Evolutionary conservation across 2,329 filamentous ascomycete genomes (phyloP).

Genomic region (Myriosclerotinia scirpicola): DNA sequence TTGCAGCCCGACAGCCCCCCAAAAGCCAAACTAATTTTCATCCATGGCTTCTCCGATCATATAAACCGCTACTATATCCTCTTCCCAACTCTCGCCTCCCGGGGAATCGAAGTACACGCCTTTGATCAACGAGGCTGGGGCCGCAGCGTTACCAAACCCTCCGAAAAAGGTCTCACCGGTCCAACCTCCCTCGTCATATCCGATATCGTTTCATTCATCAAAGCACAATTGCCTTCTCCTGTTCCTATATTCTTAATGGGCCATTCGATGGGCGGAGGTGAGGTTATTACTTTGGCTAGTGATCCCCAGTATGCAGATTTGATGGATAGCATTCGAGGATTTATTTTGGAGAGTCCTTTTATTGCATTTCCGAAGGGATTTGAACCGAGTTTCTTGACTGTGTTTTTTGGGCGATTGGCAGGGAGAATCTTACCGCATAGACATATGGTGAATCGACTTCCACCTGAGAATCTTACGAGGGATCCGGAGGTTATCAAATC

Average conservation of each 20-base stretch:
- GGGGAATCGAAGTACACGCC: slow-evolving; percentile 72
- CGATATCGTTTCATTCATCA: slow-evolving; percentile 77
- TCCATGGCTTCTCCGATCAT: slow-evolving; percentile 92
- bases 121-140: slow-evolving; percentile 94
- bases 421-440: slow-evolving; percentile 64
- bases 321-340: slow-evolving; percentile 64
- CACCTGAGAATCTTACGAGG: slow-evolving; percentile 63
- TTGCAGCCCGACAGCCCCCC: slow-evolving; percentile 35
- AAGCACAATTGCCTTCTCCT: slow-evolving; percentile 52
- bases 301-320: slow-evolving; percentile 54
- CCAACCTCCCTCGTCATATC: slow-evolving; percentile 69
- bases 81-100: slow-evolving; percentile 66
- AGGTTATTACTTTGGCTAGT: slow-evolving; percentile 63
- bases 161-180: slow-evolving; percentile 71
- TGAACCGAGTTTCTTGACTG: slow-evolving; percentile 62
- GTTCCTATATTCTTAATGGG: slow-evolving; percentile 81
- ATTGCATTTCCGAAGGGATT: slow-evolving; percentile 67
- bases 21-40: slow-evolving; percentile 73
- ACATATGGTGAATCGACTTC: slow-evolving; percentile 62
- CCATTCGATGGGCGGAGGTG: slow-evolving; percentile 86
- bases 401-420: slow-evolving; percentile 66
- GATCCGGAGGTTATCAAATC: slow-evolving; percentile 62
- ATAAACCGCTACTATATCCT: slow-evolving; percentile 73
- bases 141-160: slow-evolving; percentile 60
- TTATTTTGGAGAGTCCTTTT: slow-evolving; percentile 76